Evolutionary conservation across 1,284 basidiomycete species (phyloP).

Genomic region (Melampsora americana): DNA sequence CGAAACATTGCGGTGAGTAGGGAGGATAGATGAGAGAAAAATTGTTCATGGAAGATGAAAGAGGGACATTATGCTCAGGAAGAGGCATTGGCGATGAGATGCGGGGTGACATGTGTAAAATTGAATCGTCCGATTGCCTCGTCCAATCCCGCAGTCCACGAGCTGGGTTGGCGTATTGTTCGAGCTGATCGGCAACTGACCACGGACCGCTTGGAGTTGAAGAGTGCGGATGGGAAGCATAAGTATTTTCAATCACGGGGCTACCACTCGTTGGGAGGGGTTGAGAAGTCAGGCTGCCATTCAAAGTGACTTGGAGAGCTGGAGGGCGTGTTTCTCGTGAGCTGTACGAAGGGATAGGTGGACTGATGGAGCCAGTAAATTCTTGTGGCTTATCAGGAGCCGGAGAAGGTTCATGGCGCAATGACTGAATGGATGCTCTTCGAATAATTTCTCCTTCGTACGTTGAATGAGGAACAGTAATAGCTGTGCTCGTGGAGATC

Average conservation of each 20-base stretch:
- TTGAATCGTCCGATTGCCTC: background rate
- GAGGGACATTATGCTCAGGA: background rate
- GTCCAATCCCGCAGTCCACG: background rate
- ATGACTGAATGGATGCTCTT: background rate
- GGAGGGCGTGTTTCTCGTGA: background rate
- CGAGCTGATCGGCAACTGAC: background rate
- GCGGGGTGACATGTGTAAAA: background rate
- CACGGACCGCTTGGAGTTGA: background rate
- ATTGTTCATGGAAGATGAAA: background rate
- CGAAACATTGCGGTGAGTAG: background rate
- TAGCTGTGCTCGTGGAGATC: background rate
- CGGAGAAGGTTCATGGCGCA: background rate
- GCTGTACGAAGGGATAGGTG: background rate
- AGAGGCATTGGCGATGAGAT: background rate
- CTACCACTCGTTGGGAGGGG: background rate
- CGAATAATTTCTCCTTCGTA: background rate
- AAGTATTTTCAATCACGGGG: background rate
- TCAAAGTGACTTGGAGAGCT: background rate
- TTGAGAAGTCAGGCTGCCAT: background rate
- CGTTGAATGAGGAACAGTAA: background rate
- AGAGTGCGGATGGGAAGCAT: background rate
- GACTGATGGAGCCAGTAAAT: background rate
- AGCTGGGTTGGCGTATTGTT: conserved; percentile 3
- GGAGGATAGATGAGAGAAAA: background rate
- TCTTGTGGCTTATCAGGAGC: background rate